Conservation (phyloP, 495 filamentous ascomycete genomes). For the Rostrohypoxylon terebratum region DNA sequence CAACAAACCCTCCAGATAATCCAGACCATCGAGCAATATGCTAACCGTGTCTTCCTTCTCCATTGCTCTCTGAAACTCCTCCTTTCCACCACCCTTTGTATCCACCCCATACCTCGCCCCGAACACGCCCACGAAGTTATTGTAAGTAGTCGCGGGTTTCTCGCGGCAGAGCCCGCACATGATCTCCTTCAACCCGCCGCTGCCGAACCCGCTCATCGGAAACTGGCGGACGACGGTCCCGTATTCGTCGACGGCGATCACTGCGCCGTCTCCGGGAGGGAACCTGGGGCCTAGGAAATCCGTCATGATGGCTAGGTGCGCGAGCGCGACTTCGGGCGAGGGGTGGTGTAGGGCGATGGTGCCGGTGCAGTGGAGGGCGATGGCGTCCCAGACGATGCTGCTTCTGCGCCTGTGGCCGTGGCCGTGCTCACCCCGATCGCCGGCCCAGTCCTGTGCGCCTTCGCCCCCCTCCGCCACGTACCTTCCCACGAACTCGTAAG, state of each 20-base stretch:
- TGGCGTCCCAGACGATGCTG: slow-evolving; percentile 66
- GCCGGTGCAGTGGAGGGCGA: slow-evolving; percentile 62
- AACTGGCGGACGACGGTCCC: slow-evolving; percentile 50
- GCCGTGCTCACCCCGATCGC: not conserved
- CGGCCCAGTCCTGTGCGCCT: slow-evolving; percentile 44
- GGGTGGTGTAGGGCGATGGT: slow-evolving; percentile 60
- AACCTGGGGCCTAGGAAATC: slow-evolving; percentile 60
- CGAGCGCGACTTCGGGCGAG: slow-evolving; percentile 55
- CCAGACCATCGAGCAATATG: slow-evolving; percentile 23
- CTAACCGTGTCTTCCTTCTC: slow-evolving; percentile 48
- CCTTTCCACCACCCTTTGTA: slow-evolving; percentile 45
- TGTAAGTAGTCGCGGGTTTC: slow-evolving; percentile 64
- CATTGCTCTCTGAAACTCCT: slow-evolving; percentile 52
- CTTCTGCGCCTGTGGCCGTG: slow-evolving; percentile 50
- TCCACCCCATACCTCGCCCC: slow-evolving; percentile 55
- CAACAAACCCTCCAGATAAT: slow-evolving; percentile 22
- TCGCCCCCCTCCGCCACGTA: slow-evolving; percentile 32
- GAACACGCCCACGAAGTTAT: slow-evolving; percentile 58
- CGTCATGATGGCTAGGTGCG: slow-evolving; percentile 56
- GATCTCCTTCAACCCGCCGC: slow-evolving; percentile 50
- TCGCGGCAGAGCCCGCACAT: slow-evolving; percentile 58
- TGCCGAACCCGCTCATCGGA: slow-evolving; percentile 54
- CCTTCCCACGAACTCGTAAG: slow-evolving; percentile 55
- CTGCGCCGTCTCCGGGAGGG: slow-evolving; percentile 26
- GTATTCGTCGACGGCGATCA: slow-evolving; percentile 54